Percentiles rank a stretch among this genome's conserved stretches.
phyloP scores from a whole-genome alignment of 345 rosid species.

The Aethionema arabicum region DNA sequence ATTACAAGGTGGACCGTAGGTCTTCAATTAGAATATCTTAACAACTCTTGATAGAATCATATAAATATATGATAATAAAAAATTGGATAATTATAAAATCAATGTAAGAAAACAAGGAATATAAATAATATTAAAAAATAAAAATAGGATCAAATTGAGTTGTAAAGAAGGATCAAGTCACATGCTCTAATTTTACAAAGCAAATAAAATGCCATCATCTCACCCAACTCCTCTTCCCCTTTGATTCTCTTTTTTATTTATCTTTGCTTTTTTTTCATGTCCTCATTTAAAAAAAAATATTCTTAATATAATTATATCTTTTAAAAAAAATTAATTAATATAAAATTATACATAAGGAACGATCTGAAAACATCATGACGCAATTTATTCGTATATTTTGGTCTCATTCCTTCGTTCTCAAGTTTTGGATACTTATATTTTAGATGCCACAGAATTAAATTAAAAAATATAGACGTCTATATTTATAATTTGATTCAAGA shows the following conservation, averaged over 20 bases:
- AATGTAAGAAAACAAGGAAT: not conserved
- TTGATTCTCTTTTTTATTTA: conserved; percentile 29
- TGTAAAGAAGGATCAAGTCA: conserved; percentile 39
- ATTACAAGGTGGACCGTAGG: too few species aligned
- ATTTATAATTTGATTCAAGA: too few species aligned
- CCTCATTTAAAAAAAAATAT: not conserved
- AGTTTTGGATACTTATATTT: conserved; percentile 31
- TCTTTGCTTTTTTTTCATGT: conserved; percentile 15
- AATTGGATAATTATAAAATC: not conserved
- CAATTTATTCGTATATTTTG: conserved; percentile 25
- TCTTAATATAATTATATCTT: not conserved
- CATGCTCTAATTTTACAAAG: conserved; percentile 40
- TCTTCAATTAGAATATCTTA: too few species aligned
- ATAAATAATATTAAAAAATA: conserved; percentile 18
- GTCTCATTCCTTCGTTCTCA: conserved; percentile 34
- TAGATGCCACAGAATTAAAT: not conserved
- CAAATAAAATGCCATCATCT: conserved; percentile 36
- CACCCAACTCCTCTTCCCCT: conserved; percentile 26
- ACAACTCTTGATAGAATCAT: too few species aligned
- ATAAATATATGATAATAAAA: too few species aligned
- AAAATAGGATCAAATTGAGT: conserved; percentile 28
- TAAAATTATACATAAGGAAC: not conserved
- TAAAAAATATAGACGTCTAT: not conserved
- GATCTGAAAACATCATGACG: conserved; percentile 26
- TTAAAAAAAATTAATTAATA: conserved; percentile 3